Evolutionary conservation across 2,329 filamentous ascomycete species (phyloP), one percentile per base, ranked within the genome.

Genomic region (Pseudovirgaria hyperparasitica): DNA sequence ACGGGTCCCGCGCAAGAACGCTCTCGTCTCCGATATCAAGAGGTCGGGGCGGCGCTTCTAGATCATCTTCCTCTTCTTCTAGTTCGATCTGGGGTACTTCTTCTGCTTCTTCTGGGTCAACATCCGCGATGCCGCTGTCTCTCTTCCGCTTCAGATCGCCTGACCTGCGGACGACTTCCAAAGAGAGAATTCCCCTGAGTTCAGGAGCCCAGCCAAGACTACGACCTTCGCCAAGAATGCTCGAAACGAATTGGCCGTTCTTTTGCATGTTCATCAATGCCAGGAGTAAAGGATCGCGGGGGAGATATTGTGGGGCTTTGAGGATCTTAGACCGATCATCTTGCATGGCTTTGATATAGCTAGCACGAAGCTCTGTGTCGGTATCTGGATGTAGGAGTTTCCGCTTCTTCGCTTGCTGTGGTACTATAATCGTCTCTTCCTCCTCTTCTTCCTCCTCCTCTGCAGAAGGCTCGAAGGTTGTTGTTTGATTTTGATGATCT

Each of bases 81-180:
- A 63, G 55, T 32, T 78, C 71, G 10, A 80, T 60, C 25, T 77
- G 75, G 29, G 84, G 71, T 25, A 72, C 76, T 56, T 84, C 81
- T 33, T 69, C 65, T 16, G 63, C 36, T 26, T 70, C 67, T 23
- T 79, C 74, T 36, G 66, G 71, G 13, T 78, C 81, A 36, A 90
- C 68, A 44, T 87, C 84, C 23, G 79, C 81, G 37, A 90, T 72
- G 14, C 81, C 85, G 42, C 78, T 85, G 45, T 93, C 85, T 22
- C 90, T 76, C 67, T 98, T 98, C 32, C 90, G 73, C 69, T 96
- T 98, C 29, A 87, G 67, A 34, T 92, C 84, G 31, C 75, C 78
- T 22, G 76, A 69, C 31, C 74, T 74, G 34, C 76, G 76, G 10
- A 92, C 69, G 9, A 82, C 69, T 38, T 92, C 82, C 22, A 94